Percentiles rank a stretch among this genome's conserved stretches.
phyloP scores from a whole-genome alignment of 139 green algal genomes.

The Haematococcus sp. region DNA sequence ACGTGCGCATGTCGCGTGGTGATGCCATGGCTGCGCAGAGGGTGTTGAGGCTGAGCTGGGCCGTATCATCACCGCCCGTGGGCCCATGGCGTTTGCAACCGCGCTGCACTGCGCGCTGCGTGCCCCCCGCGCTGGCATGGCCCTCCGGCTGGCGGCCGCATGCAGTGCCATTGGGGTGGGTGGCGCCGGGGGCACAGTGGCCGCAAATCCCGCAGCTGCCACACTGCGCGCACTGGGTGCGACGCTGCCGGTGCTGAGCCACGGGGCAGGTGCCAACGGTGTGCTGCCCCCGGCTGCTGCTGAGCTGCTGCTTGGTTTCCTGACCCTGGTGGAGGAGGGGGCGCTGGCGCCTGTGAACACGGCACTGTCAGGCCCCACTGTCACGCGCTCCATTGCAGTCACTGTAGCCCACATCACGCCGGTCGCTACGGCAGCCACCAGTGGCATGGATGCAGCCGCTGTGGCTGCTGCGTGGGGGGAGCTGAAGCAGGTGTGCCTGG shows the following conservation, averaged over 20 bases:
- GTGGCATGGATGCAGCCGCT: not conserved
- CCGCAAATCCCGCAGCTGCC: not conserved
- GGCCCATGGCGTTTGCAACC: not conserved
- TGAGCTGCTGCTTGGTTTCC: conserved; percentile 5
- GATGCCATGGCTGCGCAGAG: too few species aligned
- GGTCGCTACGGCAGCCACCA: not conserved
- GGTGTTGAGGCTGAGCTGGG: not conserved
- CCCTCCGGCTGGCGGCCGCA: not conserved
- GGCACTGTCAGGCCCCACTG: not conserved
- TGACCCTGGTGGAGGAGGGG: not conserved
- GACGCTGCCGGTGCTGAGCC: too few species aligned
- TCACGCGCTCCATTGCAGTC: not conserved
- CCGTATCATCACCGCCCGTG: not conserved
- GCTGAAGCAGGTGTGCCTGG: conserved; percentile 7
- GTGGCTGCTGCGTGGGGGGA: conserved; percentile 4
- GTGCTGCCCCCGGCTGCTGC: not conserved
- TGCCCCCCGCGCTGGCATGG: not conserved
- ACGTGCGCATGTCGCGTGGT: too few species aligned
- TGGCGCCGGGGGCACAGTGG: not conserved
- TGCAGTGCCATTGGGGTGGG: not conserved
- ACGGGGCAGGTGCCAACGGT: too few species aligned
- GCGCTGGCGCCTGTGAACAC: not conserved
- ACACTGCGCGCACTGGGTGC: not conserved
- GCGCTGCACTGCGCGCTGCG: not conserved
- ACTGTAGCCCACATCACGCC: not conserved